Base-by-base conservation (phyloP, 306 rosid genomes). In the Coriaria nepalensis region DNA sequence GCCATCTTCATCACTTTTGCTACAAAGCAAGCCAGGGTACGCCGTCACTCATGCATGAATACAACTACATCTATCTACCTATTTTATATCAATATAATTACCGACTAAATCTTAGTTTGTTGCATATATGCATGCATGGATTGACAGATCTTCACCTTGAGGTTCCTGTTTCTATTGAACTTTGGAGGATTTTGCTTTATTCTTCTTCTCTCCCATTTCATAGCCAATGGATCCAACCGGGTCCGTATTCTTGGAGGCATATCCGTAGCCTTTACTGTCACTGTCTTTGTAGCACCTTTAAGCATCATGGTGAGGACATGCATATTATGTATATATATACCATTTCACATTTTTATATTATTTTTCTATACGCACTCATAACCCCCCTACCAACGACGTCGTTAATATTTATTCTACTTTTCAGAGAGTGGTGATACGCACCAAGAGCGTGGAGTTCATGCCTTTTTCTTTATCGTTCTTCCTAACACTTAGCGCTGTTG, bases 371-470 rank as follows among this genome's bases (percentile, higher is more conserved):
- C 5, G 2, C n/a, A 11, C n/a, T 2, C 4, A 4, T n/a, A 6
- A 5, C n/a, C 10, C n/a, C 10, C 2, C 4, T 37, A 61, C 6
- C 34, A 52, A 33, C 37, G 44, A 6, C 11, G 6, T 29, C 15
- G 9, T 45, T 34, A 8, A 8, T 10, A 5, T 36, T 0, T 35
- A 5, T 34, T 45, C 35, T 34, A 5, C 5, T 2, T 11, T 47
- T 58, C 50, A 92, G 98, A 75, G 78, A 64, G 69, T 71, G 69
- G 98, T 92, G 5, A 52, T 92, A 49, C 94, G 94, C 7, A 92
- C 98, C 32, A 92, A 85, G 66, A 92, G 98, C 71, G 94, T 92
- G 8, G 96, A 92, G 73, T 92, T 73, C 75, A 92, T 92, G 98
- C 98, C 98, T 4, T 67, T 92, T 48, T 13, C 66, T 47, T 57